Evolutionary conservation across 441 rosid genomes (phyloP).

Genomic region (Erodium chrysanthum): DNA sequence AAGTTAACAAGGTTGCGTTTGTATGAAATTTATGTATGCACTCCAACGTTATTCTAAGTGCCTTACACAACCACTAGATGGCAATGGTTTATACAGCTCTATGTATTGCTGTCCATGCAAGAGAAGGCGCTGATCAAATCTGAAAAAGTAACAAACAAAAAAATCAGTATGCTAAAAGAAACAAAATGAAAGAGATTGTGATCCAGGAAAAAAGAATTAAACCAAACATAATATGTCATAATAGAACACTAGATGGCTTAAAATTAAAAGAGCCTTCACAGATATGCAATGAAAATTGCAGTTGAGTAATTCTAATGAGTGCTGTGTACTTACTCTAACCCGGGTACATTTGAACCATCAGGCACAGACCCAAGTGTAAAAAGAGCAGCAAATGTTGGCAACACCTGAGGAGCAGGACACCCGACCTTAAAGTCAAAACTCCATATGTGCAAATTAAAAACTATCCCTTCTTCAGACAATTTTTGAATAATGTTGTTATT

Average conservation of each 20-base stretch:
- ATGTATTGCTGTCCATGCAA: conserved; percentile 90
- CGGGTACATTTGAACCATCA: conserved; percentile 35
- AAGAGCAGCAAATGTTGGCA: conserved; percentile 79
- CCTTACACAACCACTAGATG: conserved; percentile 64
- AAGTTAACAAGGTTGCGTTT: no score
- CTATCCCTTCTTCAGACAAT: not conserved
- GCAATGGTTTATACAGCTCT: conserved; percentile 64
- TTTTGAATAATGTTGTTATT: not conserved
- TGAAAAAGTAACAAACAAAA: conserved; percentile 19
- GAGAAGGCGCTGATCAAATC: conserved; percentile 65
- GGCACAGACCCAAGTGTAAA: conserved; percentile 29
- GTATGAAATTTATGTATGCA: no score
- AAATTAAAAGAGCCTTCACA: not conserved
- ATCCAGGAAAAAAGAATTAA: not conserved
- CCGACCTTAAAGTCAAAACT: not conserved
- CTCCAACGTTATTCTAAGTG: not conserved
- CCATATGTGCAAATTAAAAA: not conserved
- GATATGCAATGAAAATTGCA: not conserved
- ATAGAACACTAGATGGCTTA: not conserved
- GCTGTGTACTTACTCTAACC: conserved; percentile 45
- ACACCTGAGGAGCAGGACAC: conserved; percentile 36
- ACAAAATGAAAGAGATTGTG: not conserved
- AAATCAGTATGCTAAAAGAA: not conserved
- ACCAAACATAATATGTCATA: not conserved
- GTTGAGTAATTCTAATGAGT: not conserved